Base-by-base conservation (phyloP, 106 monocot genomes). In the Acorus gramineus region DNA sequence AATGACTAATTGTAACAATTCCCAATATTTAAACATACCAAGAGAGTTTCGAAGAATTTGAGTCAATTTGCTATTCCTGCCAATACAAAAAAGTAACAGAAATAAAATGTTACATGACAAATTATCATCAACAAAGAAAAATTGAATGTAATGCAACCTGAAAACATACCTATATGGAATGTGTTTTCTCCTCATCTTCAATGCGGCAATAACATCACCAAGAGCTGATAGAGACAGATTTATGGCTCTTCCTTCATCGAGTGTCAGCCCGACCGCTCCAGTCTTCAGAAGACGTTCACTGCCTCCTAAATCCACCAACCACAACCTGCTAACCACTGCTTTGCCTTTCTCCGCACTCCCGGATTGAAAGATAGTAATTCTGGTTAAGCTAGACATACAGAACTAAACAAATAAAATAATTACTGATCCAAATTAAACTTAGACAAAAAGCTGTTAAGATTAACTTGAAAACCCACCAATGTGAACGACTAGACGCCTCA, bases 21-120 rank as follows among this genome's bases (percentile, higher is more conserved):
- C 28, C 28, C 28, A 28, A 28, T 28, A 28, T 28, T 28, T 28
- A 28, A 28, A 28, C 28, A 28, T 78, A 84, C 90, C 92, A 11
- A 92, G 70, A 13, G 92, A 87, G 48, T 92, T 85, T 6, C 79
- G 87, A 47, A 92, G 80, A 58, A 84, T 77, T 61, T 92, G 87
- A 14, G 92, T 87, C 7, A 92, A 87, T 72, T 92, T 92, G 87
- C 92, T 87, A 50, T 92, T 92, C 56, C 92, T 89, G 84, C 55
- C 52, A 47, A 52, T 2, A 47, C 7, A 61, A 46, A 50, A 56
- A 7, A 9, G 11, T 47, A 53, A n/a, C 46, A 43, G 2, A 73
- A 79, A 43, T 48, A 50, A 4, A 12, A 63, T 47, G 7, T 43
- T 8, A 4, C 3, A 56, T 9, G 10, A 71, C 8, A 12, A 64